phyloP scores from a whole-genome alignment of 2,329 filamentous ascomycete species.

The Tolypocladium cylindrosporum region DNA sequence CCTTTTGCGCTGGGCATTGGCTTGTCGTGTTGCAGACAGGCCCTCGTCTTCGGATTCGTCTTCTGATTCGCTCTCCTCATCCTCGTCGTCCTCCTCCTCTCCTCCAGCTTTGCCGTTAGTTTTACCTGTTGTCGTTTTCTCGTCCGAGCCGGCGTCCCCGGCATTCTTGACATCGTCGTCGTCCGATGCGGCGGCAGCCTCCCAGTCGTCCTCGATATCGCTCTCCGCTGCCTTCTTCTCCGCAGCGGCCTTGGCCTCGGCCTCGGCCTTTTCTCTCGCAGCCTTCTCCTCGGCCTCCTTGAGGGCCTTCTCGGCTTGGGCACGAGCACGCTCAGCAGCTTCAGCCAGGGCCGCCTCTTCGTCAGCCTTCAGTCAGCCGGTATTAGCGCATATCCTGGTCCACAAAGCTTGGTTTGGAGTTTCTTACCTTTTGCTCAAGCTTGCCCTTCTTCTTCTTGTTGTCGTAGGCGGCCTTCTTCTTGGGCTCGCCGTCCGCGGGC shows the following conservation, averaged over 20 bases:
- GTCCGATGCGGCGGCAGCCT: conserved; percentile 63
- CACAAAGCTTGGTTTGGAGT: conserved; percentile 1
- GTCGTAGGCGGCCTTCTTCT: conserved; percentile 70
- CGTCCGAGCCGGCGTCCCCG: conserved; percentile 83
- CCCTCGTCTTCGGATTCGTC: conserved; percentile 64
- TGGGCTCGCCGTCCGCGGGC: conserved; percentile 46
- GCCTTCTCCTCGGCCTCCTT: conserved; percentile 54
- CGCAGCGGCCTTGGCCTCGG: conserved; percentile 43
- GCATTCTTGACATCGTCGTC: conserved; percentile 80
- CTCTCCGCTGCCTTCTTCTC: conserved; percentile 46
- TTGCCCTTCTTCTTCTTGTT: conserved; percentile 69
- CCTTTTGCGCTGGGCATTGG: conserved; percentile 69
- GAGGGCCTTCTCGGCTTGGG: conserved; percentile 57
- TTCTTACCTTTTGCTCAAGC: conserved; percentile 39
- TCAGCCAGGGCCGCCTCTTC: conserved; percentile 72
- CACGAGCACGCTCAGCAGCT: conserved; percentile 60
- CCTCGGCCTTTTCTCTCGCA: conserved; percentile 44
- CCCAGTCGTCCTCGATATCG: conserved; percentile 76
- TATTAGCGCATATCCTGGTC: neutral
- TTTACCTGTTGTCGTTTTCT: conserved; percentile 39
- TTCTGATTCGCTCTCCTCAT: conserved; percentile 23
- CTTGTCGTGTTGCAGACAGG: conserved; percentile 60
- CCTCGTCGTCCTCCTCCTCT: conserved; percentile 34
- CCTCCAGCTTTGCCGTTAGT: conserved; percentile 19
- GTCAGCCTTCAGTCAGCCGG: conserved; percentile 41